A percentile compares a stretch with the other conserved stretches of the same genome.
phyloP scores from a whole-genome alignment of 2,329 filamentous ascomycete genomes.

The Cladosporium colombiae region DNA sequence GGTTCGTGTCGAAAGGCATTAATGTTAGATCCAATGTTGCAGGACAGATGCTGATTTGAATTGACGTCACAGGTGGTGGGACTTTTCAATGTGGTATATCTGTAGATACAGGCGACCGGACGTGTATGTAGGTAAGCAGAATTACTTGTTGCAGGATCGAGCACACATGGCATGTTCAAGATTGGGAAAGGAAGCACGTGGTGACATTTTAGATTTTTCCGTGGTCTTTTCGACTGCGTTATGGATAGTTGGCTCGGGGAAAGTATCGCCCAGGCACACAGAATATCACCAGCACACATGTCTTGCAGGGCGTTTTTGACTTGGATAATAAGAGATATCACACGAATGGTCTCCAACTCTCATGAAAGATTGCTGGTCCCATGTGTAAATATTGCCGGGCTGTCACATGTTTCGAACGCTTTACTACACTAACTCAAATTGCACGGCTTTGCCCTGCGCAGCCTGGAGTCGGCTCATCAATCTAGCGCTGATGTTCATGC shows the following conservation, averaged over 20 bases:
- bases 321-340: background rate
- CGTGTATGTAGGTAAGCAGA: background rate
- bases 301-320: background rate
- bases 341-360: background rate
- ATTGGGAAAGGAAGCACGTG: background rate
- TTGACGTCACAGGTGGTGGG: constrained; percentile 15
- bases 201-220: background rate
- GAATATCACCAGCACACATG: background rate
- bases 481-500: no score
- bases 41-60: background rate
- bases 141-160: background rate
- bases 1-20: constrained; percentile 29
- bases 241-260: no score
- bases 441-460: background rate
- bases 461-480: no score
- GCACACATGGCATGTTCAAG: background rate
- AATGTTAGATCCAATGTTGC: background rate
- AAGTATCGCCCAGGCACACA: background rate
- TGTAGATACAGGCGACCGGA: background rate
- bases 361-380: background rate
- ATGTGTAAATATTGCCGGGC: background rate
- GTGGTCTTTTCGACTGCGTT: background rate
- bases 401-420: background rate
- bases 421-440: background rate
- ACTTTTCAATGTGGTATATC: constrained; percentile 1